Conservation (phyloP, 352 stramenopile species). For the Globisporangium yorkense region DNA sequence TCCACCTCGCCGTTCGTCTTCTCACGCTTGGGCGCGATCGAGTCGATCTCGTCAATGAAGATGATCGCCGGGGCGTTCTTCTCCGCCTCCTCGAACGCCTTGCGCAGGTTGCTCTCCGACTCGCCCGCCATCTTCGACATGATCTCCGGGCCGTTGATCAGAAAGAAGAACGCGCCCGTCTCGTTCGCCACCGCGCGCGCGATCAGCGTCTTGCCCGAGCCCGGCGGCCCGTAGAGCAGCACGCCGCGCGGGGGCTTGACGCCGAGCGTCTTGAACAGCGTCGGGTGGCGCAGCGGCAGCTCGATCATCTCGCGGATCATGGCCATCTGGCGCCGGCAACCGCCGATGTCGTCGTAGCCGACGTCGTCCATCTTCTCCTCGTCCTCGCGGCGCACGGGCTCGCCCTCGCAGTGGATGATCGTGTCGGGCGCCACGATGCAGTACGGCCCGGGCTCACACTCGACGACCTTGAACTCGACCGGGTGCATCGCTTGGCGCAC, state of each 20-base stretch:
- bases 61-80: conserved; percentile 99
- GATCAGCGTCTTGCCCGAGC: conserved; percentile 99
- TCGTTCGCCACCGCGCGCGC: conserved; percentile 98
- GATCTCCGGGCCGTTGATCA: conserved; percentile 99
- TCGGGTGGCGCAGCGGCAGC: conserved; percentile 95
- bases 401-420: conserved; percentile 99
- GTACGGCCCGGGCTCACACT: conserved; percentile 96
- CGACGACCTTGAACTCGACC: conserved; percentile 99
- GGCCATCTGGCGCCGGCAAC: conserved; percentile 97
- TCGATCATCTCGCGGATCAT: conserved; percentile 99
- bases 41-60: conserved; percentile 99
- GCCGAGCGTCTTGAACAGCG: conserved; percentile 98
- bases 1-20: conserved; percentile 99
- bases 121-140: conserved; percentile 98
- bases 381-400: conserved; percentile 97
- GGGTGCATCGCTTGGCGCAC: conserved; percentile 98
- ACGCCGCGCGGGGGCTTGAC: conserved; percentile 99
- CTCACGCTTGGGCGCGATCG: conserved; percentile 98
- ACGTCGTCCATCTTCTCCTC: conserved; percentile 99
- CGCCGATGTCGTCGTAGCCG: conserved; percentile 99
- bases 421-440: conserved; percentile 99
- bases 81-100: conserved; percentile 98
- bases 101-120: conserved; percentile 91
- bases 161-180: conserved; percentile 99
- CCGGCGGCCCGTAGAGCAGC: conserved; percentile 98